These are phyloP conservation scores for Cantharellus anzutake DNA, from an alignment of 768 basidiomycete species.

Conservation along the genomic window DNA sequence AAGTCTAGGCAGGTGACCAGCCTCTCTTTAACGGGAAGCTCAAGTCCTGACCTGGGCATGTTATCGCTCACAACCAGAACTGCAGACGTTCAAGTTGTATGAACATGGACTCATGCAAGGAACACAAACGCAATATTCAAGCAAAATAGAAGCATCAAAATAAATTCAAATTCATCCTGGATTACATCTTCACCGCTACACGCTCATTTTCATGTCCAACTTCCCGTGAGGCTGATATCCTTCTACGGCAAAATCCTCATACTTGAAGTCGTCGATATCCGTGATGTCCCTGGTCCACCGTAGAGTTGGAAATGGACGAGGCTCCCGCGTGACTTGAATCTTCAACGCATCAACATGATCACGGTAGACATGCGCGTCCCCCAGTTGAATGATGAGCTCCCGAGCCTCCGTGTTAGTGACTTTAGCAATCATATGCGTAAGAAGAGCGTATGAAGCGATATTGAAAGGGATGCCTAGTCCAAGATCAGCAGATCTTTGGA, in stretches of 20 bases:
- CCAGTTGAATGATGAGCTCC: slow-evolving; percentile 88
- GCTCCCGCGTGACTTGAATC: slow-evolving; percentile 59
- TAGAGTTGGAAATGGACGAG: slow-evolving; percentile 68
- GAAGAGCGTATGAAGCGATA: slow-evolving; percentile 93
- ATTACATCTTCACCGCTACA: slow-evolving; percentile 20
- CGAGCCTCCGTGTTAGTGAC: slow-evolving; percentile 73
- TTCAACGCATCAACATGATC: slow-evolving; percentile 83
- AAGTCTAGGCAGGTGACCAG: no score
- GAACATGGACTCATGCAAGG: no score
- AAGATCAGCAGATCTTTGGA: slow-evolving; percentile 91
- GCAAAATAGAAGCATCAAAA: no score
- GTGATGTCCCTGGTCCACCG: slow-evolving; percentile 45
- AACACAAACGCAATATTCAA: no score
- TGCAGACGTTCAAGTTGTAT: no score
- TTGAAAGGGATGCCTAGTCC: slow-evolving; percentile 98
- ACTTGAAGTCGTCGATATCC: slow-evolving; percentile 64
- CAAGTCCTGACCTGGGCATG: no score
- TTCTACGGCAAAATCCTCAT: slow-evolving; percentile 68
- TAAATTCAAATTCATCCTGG: no score
- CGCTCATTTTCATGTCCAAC: slow-evolving; percentile 95
- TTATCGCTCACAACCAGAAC: no score
- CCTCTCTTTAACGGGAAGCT: no score
- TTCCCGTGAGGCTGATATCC: slow-evolving; percentile 70
- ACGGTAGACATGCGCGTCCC: slow-evolving; percentile 90
- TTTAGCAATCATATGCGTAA: slow-evolving; percentile 95